Base-by-base conservation (phyloP, 352 stramenopile species). In the Phytopythium boreale region DNA sequence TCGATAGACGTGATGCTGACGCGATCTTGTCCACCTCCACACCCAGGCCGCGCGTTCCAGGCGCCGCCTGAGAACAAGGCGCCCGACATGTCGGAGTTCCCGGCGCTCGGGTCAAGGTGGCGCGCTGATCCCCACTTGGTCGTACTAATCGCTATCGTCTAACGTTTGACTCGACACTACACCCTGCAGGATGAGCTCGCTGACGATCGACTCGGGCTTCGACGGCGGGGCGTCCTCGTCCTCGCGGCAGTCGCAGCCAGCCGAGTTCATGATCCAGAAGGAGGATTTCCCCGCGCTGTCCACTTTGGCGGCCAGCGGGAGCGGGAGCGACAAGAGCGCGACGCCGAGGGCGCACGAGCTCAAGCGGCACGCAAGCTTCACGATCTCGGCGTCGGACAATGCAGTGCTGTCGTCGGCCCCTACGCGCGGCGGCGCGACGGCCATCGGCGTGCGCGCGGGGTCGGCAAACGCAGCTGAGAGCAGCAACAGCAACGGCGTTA, bases 231-330 rank as follows among this genome's bases (percentile, higher is more conserved):
- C 64, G 20, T 69, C 52, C n/a, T 66, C 70, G 10, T 59, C 63
- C 9, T 63, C 77, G 49, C 74, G 77, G 0, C 70, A 77, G 3
- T 69, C 75, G 10, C 80, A 81, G 46, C 76, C 73, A 31, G 89
- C 86, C 10, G 86, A 95, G 67, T 95, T 95, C 76, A 77, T 89
- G 34, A 93, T 95, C 58, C 86, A 95, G 66, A 95, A 95, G 59
- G 86, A 95, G 56, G 86, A 95, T 37, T 95, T 95, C 57, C 86
- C 86, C 14, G 86, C 86, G 24, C 72, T 95, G 4, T 92, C 83
- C n/a, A 80, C 85, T 5, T 90, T 95, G 67, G 71, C 63, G 3
- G 39, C 62, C 11, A 49, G 53, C 53, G 70, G 67, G 22, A 66
- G 69, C 15, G 71, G 63, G 26, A 80, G 61, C 61, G 84, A 90